phyloP scores from a whole-genome alignment of 2,329 filamentous ascomycete species.

The Sclerotinia glacialis region DNA sequence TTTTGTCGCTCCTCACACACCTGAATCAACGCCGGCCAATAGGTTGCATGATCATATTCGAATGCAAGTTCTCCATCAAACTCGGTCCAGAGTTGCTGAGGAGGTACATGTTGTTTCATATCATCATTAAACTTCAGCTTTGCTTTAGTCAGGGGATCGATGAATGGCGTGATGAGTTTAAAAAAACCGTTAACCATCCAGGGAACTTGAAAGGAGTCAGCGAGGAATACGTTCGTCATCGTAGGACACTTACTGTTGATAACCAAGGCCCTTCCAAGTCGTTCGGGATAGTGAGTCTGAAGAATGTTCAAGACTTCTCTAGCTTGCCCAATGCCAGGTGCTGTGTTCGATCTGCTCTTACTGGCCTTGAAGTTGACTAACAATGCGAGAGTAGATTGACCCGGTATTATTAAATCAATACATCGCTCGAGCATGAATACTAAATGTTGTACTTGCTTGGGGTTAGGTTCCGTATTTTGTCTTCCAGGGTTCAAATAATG shows the following conservation, averaged over 20 bases:
- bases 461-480: slow-evolving; percentile 87
- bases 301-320: slow-evolving; percentile 85
- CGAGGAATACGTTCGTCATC: neutral
- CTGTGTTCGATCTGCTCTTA: slow-evolving; percentile 68
- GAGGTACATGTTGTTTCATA: slow-evolving; percentile 75
- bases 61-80: slow-evolving; percentile 78
- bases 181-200: slow-evolving; percentile 94
- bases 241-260: slow-evolving; percentile 66
- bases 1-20: slow-evolving; percentile 65
- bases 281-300: slow-evolving; percentile 93
- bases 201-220: slow-evolving; percentile 58
- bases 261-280: slow-evolving; percentile 83
- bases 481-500: slow-evolving; percentile 85
- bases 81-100: slow-evolving; percentile 76
- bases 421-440: slow-evolving; percentile 94
- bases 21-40: slow-evolving; percentile 83
- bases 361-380: slow-evolving; percentile 89
- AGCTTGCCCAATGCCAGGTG: slow-evolving; percentile 70
- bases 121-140: slow-evolving; percentile 99
- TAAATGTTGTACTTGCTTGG: slow-evolving; percentile 86
- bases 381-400: slow-evolving; percentile 81
- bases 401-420: slow-evolving; percentile 81
- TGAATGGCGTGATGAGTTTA: slow-evolving; percentile 92
- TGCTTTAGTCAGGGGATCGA: slow-evolving; percentile 87
- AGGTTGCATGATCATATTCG: slow-evolving; percentile 81